Conservation (phyloP, 306 rosid species). For the Quercus suber region DNA sequence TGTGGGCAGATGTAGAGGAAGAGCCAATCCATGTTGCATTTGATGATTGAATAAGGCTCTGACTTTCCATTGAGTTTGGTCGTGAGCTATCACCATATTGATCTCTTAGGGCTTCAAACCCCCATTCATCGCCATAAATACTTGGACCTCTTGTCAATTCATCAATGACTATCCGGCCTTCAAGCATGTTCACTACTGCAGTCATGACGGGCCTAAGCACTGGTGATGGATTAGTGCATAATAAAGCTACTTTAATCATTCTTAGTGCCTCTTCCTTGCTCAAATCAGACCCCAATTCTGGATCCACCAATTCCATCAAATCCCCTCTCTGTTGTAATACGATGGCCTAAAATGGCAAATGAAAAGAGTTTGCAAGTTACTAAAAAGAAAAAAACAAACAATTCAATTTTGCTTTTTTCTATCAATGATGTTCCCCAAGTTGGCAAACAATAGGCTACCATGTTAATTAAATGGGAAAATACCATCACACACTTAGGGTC, state of each 20-base stretch:
- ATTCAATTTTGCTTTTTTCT: too few relatives aligned
- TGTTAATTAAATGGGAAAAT: too few relatives aligned
- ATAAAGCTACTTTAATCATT: slow-evolving; percentile 50
- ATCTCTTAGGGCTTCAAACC: slow-evolving; percentile 40
- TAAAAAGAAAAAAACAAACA: neutral
- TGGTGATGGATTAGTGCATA: slow-evolving; percentile 44
- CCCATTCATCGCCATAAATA: slow-evolving; percentile 22
- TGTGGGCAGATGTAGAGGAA: neutral
- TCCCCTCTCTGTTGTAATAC: slow-evolving; percentile 28
- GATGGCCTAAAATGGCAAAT: slow-evolving; percentile 11
- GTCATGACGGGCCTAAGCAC: slow-evolving; percentile 60
- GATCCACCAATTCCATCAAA: slow-evolving; percentile 49
- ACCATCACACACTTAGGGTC: too few relatives aligned
- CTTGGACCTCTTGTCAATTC: slow-evolving; percentile 26
- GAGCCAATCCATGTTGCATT: slow-evolving; percentile 2
- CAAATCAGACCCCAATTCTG: slow-evolving; percentile 35
- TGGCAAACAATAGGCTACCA: too few relatives aligned
- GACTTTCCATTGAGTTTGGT: neutral
- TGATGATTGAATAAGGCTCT: neutral
- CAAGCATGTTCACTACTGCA: slow-evolving; percentile 61
- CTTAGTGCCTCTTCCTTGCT: slow-evolving; percentile 38
- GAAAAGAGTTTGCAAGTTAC: neutral
- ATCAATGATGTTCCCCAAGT: too few relatives aligned
- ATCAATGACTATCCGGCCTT: slow-evolving; percentile 39
- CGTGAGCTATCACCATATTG: neutral